Percentiles rank a stretch among this genome's conserved stretches.
These are phyloP conservation scores for Pholiota microspora DNA, from an alignment of 768 basidiomycete species.

Conservation along the genomic window DNA sequence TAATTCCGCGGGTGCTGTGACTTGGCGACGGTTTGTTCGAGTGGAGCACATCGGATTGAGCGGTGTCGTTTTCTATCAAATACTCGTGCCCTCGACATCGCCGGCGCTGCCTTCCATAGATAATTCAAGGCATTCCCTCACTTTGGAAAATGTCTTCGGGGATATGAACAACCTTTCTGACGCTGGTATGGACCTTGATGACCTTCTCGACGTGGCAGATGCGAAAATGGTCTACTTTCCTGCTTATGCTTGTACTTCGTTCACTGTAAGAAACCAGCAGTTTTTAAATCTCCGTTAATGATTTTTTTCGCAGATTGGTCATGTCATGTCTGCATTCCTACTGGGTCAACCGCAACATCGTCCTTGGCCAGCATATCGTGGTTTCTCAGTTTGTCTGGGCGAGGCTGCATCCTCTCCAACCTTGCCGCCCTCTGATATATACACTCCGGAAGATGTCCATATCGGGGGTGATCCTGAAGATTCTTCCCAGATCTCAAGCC, in stretches of 20 bases:
- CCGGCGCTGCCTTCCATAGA: neutral
- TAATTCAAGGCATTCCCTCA: slow-evolving; percentile 11
- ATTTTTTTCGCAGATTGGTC: slow-evolving; percentile 21
- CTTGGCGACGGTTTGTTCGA: slow-evolving; percentile 24
- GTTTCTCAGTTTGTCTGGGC: slow-evolving; percentile 19
- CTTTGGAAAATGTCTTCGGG: slow-evolving; percentile 26
- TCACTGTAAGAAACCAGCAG: slow-evolving; percentile 20
- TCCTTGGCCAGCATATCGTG: slow-evolving; percentile 16
- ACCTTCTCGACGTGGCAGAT: slow-evolving; percentile 24
- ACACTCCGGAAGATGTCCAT: neutral
- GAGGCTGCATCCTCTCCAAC: neutral
- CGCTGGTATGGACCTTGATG: slow-evolving; percentile 26
- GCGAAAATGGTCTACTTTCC: slow-evolving; percentile 28
- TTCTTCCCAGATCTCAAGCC: neutral
- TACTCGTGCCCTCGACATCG: slow-evolving; percentile 5
- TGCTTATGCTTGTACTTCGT: slow-evolving; percentile 31
- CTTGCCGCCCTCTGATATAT: neutral
- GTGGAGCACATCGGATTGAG: slow-evolving; percentile 27
- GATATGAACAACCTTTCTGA: slow-evolving; percentile 19
- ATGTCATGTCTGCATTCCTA: slow-evolving; percentile 24
- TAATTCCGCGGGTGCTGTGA: neutral
- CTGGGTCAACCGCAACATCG: slow-evolving; percentile 9
- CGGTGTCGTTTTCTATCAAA: slow-evolving; percentile 28
- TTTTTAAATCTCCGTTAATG: neutral
- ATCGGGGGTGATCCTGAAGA: neutral